Evolutionary conservation across 129 eudicot genomes (phyloP), one percentile per base, ranked within the genome.

Genomic region (Rutidosis leptorrhynchoides): DNA sequence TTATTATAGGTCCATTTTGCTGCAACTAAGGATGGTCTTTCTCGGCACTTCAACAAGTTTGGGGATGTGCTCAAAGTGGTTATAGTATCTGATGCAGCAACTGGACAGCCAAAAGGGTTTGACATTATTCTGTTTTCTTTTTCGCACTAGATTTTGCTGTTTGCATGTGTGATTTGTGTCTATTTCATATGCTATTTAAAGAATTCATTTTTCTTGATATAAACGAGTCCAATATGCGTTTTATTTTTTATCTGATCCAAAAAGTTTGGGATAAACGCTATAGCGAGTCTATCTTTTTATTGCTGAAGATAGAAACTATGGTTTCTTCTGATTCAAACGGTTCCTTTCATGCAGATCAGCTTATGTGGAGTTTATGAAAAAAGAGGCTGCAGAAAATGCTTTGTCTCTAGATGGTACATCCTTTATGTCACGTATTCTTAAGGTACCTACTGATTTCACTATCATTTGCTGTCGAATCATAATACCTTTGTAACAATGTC

Each of bases 71-170:
- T 88, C 46, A 92, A 92, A 70, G 98, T 92, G 70, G 67, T 83
- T 22, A 88, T 85, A 48, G 68, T 85, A 48, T 83, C 81, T 67
- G 98, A 92, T 55, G 78, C 92, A 3, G 74, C 91, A 62, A 85
- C 95, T 7, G 96, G 96, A 20, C 95, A 77, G 80, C 96, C 95
- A 29, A 92, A 88, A 81, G 98, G 98, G 98, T 88, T 4, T 52
- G 74, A 9, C n/a, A 43, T 55, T 64, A 45, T 40, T 67, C 23
- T 60, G 23, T 46, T 58, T 30, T 27, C 37, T 30, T 20, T 35
- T 45, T 22, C 8, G 29, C 27, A 7, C 4, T 35, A 32, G 42
- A 20, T 2, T 66, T 49, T 49, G 14, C 15, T 66, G 7, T 4
- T 63, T 63, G 22, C 68, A 42, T 63, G 3, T 24, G 15, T 28